These are phyloP conservation scores for Pleurotus eryngii DNA, from an alignment of 768 basidiomycete species.

Conservation along the genomic window DNA sequence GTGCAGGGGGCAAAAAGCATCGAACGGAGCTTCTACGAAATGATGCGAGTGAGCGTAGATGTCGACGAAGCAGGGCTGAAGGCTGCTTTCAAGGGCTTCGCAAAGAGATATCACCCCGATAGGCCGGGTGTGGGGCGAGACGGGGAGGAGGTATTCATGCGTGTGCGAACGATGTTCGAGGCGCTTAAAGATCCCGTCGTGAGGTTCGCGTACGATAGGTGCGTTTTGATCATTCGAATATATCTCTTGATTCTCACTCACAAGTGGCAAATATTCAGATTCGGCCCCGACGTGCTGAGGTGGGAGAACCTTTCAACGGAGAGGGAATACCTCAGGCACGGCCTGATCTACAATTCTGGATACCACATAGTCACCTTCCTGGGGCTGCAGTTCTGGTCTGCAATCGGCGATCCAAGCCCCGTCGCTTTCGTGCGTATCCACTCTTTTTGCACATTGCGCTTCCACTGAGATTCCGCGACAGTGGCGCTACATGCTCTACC, in stretches of 20 bases:
- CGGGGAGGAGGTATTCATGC: constrained; percentile 66
- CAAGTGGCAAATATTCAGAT: constrained; percentile 38
- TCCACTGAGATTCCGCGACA: constrained; percentile 23
- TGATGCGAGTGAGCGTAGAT: constrained; percentile 58
- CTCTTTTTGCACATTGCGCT: constrained; percentile 18
- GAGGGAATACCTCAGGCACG: constrained; percentile 66
- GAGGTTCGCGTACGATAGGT: constrained; percentile 87
- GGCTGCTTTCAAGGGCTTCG: constrained; percentile 71
- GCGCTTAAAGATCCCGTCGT: constrained; percentile 73
- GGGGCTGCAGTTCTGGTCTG: constrained; percentile 59
- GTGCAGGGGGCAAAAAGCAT: constrained; percentile 52
- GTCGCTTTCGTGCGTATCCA: constrained; percentile 58
- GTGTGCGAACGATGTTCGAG: constrained; percentile 72
- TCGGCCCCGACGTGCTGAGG: constrained; percentile 66
- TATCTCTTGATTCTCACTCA: neutral
- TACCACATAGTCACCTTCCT: constrained; percentile 65
- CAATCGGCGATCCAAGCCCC: constrained; percentile 55
- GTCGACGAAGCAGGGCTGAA: constrained; percentile 70
- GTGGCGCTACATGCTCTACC: constrained; percentile 82
- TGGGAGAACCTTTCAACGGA: constrained; percentile 71
- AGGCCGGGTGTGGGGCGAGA: constrained; percentile 51
- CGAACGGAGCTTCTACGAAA: constrained; percentile 74
- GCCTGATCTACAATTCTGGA: constrained; percentile 56
- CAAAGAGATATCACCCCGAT: constrained; percentile 75
- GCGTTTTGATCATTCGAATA: constrained; percentile 16